Base-by-base conservation (phyloP, 2,329 filamentous ascomycete species). In the Beauveria rudraprayagi region DNA sequence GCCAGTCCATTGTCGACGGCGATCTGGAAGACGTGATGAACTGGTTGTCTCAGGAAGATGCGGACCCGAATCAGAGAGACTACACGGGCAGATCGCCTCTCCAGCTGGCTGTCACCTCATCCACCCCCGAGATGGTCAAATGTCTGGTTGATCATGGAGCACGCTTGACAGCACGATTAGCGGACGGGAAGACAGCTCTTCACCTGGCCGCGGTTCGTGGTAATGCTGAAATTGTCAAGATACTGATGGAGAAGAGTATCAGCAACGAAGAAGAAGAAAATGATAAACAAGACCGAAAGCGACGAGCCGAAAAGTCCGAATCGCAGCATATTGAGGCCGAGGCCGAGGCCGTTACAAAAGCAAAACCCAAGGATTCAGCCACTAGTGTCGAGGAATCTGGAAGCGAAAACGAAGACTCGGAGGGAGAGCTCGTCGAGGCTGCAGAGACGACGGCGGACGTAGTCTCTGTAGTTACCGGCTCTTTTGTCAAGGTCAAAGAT, bases 111-210 rank as follows among this genome's bases (percentile, higher is more conserved):
- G 83, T 83, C 44, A 85, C 85, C 70, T 81, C 78, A 52, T 91
- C 88, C 0, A 87, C 84, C 0, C 80, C 84, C 0, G 84, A 89
- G 44, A 79, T 95, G 62, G 88, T 94, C 1, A 80, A 88, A 63
- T 81, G 77, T 53, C 79, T 96, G 1, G 83, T 95, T 28, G 82
- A 92, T 63, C 79, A 85, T 61, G 89, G 88, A 3, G 87, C 90
- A 40, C 83, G 90, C 17, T 75, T 96, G 26, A 83, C 91, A 26
- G 81, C 90, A 55, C 84, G 91, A 55, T 71, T 95, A 44, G 89
- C 88, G 0, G 91, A 94, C 71, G 91, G 91, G 3, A 83, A 84
- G 65, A 95, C 90, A 2, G 88, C 91, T 9, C 78, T 96, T n/a
- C 91, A 96, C 71, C 77, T 95, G 34, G 91, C 91, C 19, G 89